Percentiles rank a stretch among this genome's conserved stretches.
These are phyloP conservation scores for Crithidia brevicula DNA, from an alignment of 208 protist species.

Conservation along the genomic window DNA sequence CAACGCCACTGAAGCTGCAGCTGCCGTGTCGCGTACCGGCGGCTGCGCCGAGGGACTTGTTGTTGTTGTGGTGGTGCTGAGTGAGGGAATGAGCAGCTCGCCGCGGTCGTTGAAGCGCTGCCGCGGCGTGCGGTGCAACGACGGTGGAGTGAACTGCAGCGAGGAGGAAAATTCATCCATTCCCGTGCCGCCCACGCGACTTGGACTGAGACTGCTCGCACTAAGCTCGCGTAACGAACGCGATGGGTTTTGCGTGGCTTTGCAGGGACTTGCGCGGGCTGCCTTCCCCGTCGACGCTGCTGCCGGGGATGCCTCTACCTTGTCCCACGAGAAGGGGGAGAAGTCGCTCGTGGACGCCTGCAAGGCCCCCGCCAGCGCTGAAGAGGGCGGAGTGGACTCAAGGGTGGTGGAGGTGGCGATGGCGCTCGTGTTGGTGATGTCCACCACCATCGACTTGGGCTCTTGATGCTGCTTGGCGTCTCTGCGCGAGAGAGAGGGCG, in stretches of 20 bases:
- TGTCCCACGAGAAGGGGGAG: constrained; percentile 8
- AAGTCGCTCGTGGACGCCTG: neutral
- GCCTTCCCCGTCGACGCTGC: neutral
- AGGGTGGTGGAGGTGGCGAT: neutral
- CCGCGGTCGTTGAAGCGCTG: constrained; percentile 14
- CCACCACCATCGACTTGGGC: neutral
- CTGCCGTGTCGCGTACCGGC: neutral
- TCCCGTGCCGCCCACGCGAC: neutral
- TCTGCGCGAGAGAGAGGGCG: neutral
- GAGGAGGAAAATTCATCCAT: constrained; percentile 3
- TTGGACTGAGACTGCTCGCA: no score
- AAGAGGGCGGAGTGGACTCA: neutral
- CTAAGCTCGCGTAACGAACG: no score
- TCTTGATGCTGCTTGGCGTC: neutral
- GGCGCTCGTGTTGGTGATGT: constrained; percentile 12
- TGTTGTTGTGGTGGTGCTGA: neutral
- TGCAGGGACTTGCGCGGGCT: neutral
- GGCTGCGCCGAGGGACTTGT: neutral
- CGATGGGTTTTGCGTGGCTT: neutral
- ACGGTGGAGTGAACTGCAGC: constrained; percentile 8
- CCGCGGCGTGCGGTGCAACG: constrained; percentile 2
- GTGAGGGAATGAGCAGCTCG: constrained; percentile 6
- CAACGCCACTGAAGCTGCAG: no score
- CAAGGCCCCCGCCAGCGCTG: neutral
- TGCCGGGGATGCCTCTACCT: neutral